Base-by-base conservation (phyloP, 805 yeast species). In the Wickerhamiella australiensis region DNA sequence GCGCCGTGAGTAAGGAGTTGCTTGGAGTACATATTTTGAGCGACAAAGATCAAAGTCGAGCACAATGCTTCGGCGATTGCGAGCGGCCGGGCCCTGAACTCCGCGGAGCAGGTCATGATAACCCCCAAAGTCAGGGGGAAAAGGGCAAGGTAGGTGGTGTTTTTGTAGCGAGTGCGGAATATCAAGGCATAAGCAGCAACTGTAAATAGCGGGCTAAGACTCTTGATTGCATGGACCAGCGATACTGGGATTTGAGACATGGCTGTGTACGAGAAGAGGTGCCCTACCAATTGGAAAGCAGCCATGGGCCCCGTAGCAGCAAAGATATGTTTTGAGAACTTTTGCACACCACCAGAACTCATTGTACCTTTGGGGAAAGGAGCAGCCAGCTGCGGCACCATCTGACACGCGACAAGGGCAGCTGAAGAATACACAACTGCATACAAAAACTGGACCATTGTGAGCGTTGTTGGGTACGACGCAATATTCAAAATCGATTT, bases 231-330 rank as follows among this genome's bases (percentile, higher is more conserved):
- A 64, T 90, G 96, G 18, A 92, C 96, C 55, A 88, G 68, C 4
- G 96, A 84, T n/a, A 92, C 96, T 0, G 96, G 96, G 47, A 92
- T 85, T 53, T 84, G 65, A 1, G 88, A 76, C 2, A 96, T 87
- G n/a, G 97, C 90, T 61, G 84, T 83, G 63, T 88, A 96, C 6
- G 94, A 78, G 12, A 94, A 77, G 54, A 88, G 78, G 65, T 90
- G 97, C 18, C 97, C 98, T 18, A 81, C 70, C 56, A 90, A 84
- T 68, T 90, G 97, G 68, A 90, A 92, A 53, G 80, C 69, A 6
- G 96, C 97, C 95, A 90, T 86, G 17, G 97, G 97, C 20, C 85
- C 75, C 0, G 95, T 85, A 49, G 64, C 53, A 25, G 48, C 45
- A 27, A 65, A 52, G 46, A 66, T 62, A 11, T 54, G 55, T 36